Percentiles rank a stretch among this genome's conserved stretches.
These are phyloP conservation scores for Moniliophthora roreri DNA, from an alignment of 1,284 basidiomycete genomes.

Conservation along the genomic window DNA sequence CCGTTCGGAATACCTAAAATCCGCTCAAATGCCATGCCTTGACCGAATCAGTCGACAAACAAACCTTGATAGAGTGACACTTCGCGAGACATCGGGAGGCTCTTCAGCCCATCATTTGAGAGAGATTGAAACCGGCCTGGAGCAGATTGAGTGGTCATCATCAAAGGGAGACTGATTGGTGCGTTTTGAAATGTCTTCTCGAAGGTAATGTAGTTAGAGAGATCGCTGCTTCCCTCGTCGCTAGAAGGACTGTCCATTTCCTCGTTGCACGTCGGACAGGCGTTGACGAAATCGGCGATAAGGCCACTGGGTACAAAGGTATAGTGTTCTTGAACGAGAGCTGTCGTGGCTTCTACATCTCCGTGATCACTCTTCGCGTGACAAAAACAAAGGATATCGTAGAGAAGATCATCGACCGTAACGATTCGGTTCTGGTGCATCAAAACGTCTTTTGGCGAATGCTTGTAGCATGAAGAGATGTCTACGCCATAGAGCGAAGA, in stretches of 20 bases:
- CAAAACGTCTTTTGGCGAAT: background rate
- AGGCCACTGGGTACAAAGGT: slow-evolving; percentile 83
- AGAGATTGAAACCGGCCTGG: slow-evolving; percentile 1
- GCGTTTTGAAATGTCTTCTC: background rate
- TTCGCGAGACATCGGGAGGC: slow-evolving; percentile 40
- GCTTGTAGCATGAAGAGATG: background rate
- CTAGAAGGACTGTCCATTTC: background rate
- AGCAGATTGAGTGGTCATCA: slow-evolving; percentile 14
- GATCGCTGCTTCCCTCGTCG: background rate
- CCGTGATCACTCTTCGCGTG: slow-evolving; percentile 68
- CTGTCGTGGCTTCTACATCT: slow-evolving; percentile 73
- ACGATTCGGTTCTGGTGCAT: slow-evolving; percentile 40
- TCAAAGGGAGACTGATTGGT: slow-evolving; percentile 2
- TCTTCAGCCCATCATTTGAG: slow-evolving; percentile 12
- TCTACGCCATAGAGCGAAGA: background rate
- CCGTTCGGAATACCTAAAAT: slow-evolving; percentile 36
- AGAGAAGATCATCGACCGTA: slow-evolving; percentile 73
- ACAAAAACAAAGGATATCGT: slow-evolving; percentile 71
- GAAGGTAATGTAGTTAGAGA: background rate
- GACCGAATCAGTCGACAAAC: too few species aligned
- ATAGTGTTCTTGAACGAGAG: slow-evolving; percentile 60
- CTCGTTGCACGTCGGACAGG: slow-evolving; percentile 65
- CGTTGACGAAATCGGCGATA: slow-evolving; percentile 71
- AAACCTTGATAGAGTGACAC: slow-evolving; percentile 39
- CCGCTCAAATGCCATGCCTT: too few species aligned